phyloP scores from a whole-genome alignment of 192 early-diverging fungal species.

The Coemansia sp. region DNA sequence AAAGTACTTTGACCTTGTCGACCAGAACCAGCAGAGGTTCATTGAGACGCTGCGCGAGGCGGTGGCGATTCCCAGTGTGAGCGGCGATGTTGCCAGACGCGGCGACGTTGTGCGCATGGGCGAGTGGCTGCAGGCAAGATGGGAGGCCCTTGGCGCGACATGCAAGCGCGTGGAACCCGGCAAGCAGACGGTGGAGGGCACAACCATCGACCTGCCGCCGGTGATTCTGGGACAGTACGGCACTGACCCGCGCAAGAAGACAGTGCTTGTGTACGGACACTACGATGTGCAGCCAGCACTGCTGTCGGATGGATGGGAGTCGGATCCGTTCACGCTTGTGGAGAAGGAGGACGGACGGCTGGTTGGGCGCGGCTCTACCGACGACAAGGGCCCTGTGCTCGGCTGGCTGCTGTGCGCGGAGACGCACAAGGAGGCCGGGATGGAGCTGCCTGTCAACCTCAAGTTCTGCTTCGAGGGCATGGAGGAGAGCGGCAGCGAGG shows the following conservation, averaged over 20 bases:
- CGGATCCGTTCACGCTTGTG: slow-evolving; percentile 85
- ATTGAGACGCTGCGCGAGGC: slow-evolving; percentile 84
- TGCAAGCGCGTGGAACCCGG: slow-evolving; percentile 69
- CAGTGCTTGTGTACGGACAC: slow-evolving; percentile 95
- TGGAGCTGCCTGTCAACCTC: slow-evolving; percentile 92
- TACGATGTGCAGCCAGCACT: slow-evolving; percentile 97
- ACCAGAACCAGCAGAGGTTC: slow-evolving; percentile 76
- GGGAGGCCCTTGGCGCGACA: slow-evolving; percentile 70
- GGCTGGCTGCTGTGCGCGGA: slow-evolving; percentile 96
- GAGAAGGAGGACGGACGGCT: slow-evolving; percentile 84
- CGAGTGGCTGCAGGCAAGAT: slow-evolving; percentile 76
- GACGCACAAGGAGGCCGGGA: slow-evolving; percentile 84
- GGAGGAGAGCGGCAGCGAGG: slow-evolving; percentile 87
- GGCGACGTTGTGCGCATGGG: slow-evolving; percentile 88
- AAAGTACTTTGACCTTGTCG: slow-evolving; percentile 73
- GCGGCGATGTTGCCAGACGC: slow-evolving; percentile 71
- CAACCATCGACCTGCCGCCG: slow-evolving; percentile 80
- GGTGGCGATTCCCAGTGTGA: slow-evolving; percentile 85
- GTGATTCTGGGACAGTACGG: slow-evolving; percentile 92
- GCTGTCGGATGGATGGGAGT: slow-evolving; percentile 84
- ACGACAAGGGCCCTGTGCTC: slow-evolving; percentile 98
- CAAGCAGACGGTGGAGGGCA: slow-evolving; percentile 81
- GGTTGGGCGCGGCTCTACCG: slow-evolving; percentile 88
- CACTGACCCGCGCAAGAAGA: slow-evolving; percentile 89
- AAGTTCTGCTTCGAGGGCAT: slow-evolving; percentile 99